Percentiles rank a stretch among this genome's conserved stretches.
These are phyloP conservation scores for Nadsonia commutata DNA, from an alignment of 1,139 yeast genomes.

Conservation along the genomic window DNA sequence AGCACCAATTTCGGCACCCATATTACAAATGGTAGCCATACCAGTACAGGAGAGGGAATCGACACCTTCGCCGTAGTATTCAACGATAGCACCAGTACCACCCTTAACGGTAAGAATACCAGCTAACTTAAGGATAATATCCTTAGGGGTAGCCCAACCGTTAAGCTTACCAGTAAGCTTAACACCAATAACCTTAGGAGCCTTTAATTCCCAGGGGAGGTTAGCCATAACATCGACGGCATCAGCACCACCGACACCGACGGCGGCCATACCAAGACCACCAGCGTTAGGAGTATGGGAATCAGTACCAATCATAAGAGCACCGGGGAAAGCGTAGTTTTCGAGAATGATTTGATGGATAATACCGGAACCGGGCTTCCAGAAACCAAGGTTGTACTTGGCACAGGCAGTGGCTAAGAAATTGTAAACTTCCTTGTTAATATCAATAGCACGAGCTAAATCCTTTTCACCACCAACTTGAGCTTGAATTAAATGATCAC, in stretches of 20 bases:
- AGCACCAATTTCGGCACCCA: conserved; percentile 99
- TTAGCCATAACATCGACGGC: conserved; percentile 96
- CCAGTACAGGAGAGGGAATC: conserved; percentile 81
- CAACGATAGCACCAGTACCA: conserved; percentile 92
- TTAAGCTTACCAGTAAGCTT: conserved; percentile 71
- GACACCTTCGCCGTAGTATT: conserved; percentile 93
- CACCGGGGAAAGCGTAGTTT: conserved; percentile 88
- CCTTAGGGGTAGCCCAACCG: conserved; percentile 96
- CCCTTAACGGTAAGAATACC: conserved; percentile 89
- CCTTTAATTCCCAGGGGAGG: conserved; percentile 98
- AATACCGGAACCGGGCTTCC: conserved; percentile 99
- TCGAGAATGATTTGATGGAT: conserved; percentile 95
- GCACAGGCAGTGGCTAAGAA: conserved; percentile 81
- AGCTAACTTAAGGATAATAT: conserved; percentile 80
- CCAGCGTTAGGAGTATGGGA: conserved; percentile 98
- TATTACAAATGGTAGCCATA: conserved; percentile 97
- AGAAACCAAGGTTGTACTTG: conserved; percentile 89
- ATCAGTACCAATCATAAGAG: conserved; percentile 93
- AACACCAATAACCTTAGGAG: conserved; percentile 86
- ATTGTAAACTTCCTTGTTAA: conserved; percentile 87
- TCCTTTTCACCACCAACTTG: conserved; percentile 80
- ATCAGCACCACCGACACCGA: conserved; percentile 98
- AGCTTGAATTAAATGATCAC: conserved; percentile 96
- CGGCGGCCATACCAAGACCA: conserved; percentile 92
- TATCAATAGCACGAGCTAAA: conserved; percentile 56